Conservation (phyloP, 1,139 yeast genomes). For the Candida albicans region DNA sequence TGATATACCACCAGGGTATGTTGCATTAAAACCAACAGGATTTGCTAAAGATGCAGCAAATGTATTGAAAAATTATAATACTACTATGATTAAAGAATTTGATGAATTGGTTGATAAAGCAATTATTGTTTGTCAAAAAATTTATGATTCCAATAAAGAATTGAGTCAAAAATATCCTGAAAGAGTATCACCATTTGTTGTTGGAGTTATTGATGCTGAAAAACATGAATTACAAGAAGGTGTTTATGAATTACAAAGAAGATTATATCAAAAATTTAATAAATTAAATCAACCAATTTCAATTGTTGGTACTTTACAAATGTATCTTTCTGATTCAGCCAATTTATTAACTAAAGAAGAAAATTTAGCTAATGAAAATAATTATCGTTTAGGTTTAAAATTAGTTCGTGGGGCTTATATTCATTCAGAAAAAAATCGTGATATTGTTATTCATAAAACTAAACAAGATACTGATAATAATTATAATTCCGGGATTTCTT, state of each 20-base stretch:
- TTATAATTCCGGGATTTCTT: constrained; percentile 70
- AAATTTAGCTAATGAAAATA: constrained; percentile 57
- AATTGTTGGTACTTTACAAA: constrained; percentile 90
- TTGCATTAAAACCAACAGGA: constrained; percentile 94
- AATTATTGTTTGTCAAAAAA: constrained; percentile 52
- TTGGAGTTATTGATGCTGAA: constrained; percentile 91
- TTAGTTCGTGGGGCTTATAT: constrained; percentile 97
- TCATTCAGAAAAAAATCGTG: constrained; percentile 79
- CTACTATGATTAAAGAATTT: constrained; percentile 47
- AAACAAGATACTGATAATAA: constrained; percentile 76
- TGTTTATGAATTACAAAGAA: constrained; percentile 86
- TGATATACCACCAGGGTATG: constrained; percentile 73
- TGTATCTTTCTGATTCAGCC: constrained; percentile 78
- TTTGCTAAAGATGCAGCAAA: constrained; percentile 74
- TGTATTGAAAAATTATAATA: constrained; percentile 62
- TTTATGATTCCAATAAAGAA: constrained; percentile 55
- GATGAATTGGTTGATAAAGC: constrained; percentile 66
- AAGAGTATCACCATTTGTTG: constrained; percentile 77
- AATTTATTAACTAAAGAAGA: constrained; percentile 64
- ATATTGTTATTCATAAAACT: constrained; percentile 64
- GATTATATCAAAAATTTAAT: constrained; percentile 75
- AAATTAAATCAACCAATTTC: constrained; percentile 55
- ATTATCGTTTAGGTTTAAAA: constrained; percentile 81
- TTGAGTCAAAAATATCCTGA: constrained; percentile 56
- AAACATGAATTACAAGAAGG: constrained; percentile 85